These are phyloP conservation scores for Melampsora abietis-canadensis DNA, from an alignment of 1,284 basidiomycete genomes.

Conservation along the genomic window DNA sequence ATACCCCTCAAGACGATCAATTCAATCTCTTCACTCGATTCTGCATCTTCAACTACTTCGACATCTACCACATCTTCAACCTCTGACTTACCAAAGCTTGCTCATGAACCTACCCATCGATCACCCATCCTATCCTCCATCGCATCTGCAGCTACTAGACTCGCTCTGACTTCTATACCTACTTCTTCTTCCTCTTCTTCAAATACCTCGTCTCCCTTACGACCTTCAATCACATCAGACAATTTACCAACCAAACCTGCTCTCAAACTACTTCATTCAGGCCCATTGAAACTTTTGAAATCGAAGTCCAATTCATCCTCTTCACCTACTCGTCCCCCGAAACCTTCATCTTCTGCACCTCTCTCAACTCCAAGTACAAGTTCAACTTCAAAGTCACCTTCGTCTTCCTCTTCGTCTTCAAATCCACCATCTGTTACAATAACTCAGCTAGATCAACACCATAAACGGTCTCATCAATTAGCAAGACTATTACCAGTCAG, in stretches of 20 bases:
- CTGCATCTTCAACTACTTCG: neutral
- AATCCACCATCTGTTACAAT: slow-evolving; percentile 1
- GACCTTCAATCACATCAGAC: too few relatives aligned
- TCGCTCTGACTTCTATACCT: neutral
- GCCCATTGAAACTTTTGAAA: neutral
- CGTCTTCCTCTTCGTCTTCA: neutral
- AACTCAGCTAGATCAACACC: neutral
- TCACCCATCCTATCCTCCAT: neutral
- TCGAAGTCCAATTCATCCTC: slow-evolving; percentile 14
- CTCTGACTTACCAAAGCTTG: neutral
- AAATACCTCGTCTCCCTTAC: too few relatives aligned
- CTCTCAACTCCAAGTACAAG: too few relatives aligned
- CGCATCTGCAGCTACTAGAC: neutral
- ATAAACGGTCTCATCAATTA: slow-evolving; percentile 27
- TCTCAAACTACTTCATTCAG: neutral
- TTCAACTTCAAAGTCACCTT: neutral
- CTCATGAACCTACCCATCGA: neutral
- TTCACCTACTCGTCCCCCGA: slow-evolving; percentile 17
- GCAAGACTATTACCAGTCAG: slow-evolving; percentile 31
- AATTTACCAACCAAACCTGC: neutral
- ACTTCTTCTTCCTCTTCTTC: neutral
- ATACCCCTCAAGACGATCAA: neutral
- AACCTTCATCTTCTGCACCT: slow-evolving; percentile 9
- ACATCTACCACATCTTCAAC: neutral
- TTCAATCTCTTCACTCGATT: too few relatives aligned